Conservation (phyloP, 331 rosid genomes). For the Prunus yedoensis region DNA sequence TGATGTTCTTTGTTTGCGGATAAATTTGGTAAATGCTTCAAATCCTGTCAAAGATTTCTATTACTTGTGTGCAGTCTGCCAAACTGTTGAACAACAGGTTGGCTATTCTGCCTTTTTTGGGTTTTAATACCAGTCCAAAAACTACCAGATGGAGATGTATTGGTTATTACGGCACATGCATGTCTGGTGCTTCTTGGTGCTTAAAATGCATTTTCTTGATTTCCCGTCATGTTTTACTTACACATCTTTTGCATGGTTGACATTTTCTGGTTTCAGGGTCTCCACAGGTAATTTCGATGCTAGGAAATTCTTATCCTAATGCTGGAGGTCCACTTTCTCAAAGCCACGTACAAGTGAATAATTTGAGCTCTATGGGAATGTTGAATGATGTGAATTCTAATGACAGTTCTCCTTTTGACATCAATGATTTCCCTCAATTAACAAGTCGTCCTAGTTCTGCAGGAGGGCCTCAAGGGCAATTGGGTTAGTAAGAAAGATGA, state of each 20-base stretch:
- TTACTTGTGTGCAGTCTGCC: neutral
- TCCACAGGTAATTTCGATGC: slow-evolving; percentile 84
- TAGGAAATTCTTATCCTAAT: slow-evolving; percentile 79
- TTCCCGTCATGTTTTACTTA: neutral
- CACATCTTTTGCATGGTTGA: slow-evolving; percentile 5
- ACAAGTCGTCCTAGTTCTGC: slow-evolving; percentile 93
- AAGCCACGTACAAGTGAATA: slow-evolving; percentile 72
- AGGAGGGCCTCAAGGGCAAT: slow-evolving; percentile 96
- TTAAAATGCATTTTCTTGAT: neutral
- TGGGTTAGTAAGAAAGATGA: slow-evolving; percentile 47
- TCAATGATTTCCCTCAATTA: slow-evolving; percentile 89
- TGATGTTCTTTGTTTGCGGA: neutral
- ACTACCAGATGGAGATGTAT: neutral
- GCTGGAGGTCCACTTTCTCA: slow-evolving; percentile 89
- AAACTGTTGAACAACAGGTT: neutral
- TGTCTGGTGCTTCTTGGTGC: slow-evolving; percentile 2
- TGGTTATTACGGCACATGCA: neutral
- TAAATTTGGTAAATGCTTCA: neutral
- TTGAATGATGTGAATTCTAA: slow-evolving; percentile 76
- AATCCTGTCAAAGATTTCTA: neutral
- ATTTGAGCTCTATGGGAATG: slow-evolving; percentile 85
- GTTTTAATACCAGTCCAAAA: neutral
- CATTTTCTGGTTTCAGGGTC: slow-evolving; percentile 71
- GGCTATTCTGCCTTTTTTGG: neutral
- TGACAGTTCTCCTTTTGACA: slow-evolving; percentile 83